phyloP scores from a whole-genome alignment of 805 yeast genomes.

The Yarrowia sp. region DNA sequence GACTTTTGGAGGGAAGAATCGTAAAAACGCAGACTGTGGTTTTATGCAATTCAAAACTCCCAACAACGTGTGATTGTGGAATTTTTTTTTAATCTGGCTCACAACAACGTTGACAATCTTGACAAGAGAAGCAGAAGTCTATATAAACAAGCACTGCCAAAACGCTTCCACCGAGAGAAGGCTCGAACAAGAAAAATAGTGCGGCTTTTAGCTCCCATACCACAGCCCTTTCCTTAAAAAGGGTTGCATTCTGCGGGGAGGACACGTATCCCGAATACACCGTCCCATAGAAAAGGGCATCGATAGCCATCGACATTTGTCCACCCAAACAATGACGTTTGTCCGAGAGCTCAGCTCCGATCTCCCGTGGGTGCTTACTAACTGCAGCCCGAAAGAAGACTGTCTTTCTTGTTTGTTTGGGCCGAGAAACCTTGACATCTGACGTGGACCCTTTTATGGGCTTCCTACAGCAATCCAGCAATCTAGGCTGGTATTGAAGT shows the following conservation, averaged over 20 bases:
- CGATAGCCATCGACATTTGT: too few species aligned
- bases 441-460: slow-evolving; percentile 14
- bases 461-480: slow-evolving; percentile 22
- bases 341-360: background rate
- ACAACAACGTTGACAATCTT: slow-evolving; percentile 25
- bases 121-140: slow-evolving; percentile 16
- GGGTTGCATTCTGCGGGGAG: too few species aligned
- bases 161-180: background rate
- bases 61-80: slow-evolving; percentile 34
- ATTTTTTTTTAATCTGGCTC: slow-evolving; percentile 17
- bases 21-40: slow-evolving; percentile 23
- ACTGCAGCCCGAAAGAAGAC: slow-evolving; percentile 6
- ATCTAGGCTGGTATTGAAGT: background rate
- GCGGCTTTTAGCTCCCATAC: slow-evolving; percentile 27
- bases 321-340: slow-evolving; percentile 9
- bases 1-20: slow-evolving; percentile 33
- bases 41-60: slow-evolving; percentile 32
- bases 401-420: slow-evolving; percentile 19
- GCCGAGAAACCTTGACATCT: slow-evolving; percentile 14
- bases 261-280: too few species aligned
- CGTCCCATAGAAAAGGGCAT: too few species aligned
- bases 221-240: too few species aligned
- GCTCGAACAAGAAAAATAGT: background rate
- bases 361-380: slow-evolving; percentile 21
- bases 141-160: background rate